Base-by-base conservation (phyloP, 2,329 filamentous ascomycete genomes). In the Gliomastix tumulicola region DNA sequence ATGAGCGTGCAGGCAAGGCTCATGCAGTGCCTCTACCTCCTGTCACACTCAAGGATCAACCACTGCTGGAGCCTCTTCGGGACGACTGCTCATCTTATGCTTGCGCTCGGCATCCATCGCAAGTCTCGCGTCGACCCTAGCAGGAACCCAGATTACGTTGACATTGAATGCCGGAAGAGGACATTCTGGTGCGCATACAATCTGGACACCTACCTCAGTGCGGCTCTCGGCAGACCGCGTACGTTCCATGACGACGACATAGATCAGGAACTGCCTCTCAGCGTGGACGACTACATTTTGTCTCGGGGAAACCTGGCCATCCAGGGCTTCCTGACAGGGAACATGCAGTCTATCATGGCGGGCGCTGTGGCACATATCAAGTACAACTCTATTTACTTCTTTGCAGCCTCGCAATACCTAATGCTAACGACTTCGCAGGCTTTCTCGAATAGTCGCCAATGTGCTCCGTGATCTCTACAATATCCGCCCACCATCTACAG, bases 101-200 rank as follows among this genome's bases (percentile, higher is more conserved):
- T 56, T 10, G 55, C 55, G 44, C 40, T 69, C 42, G 42, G 70
- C 10, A 49, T 76, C n/a, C 56, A 65, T 34, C 44, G 62, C 1
- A 57, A 54, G 25, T 45, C 41, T 6, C 41, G 44, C 2, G n/a
- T n/a, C n/a, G n/a, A n/a, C 10, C 15, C 34, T 4, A 39, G 17
- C 18, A 37, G 40, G 7, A 48, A 41, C 3, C 33, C 46, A 4
- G 53, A 59, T 35, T 47, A 54, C 15, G 43, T 65, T 15, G 60
- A 64, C 21, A 36, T 54, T 0, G 60, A 67, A 37, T 63, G 59
- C 35, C 56, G 62, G 2, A 54, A 57, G 15, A 50, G 64, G 2
- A 63, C 76, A 0, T 82, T 83, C 36, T 83, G 79, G 79, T 75
- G 72, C 21, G 72, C 74, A 0, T 83, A 82, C 47, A 74, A 69